Conservation (phyloP, 176 grass and related monocot species). For the Rhynchospora pubera region DNA sequence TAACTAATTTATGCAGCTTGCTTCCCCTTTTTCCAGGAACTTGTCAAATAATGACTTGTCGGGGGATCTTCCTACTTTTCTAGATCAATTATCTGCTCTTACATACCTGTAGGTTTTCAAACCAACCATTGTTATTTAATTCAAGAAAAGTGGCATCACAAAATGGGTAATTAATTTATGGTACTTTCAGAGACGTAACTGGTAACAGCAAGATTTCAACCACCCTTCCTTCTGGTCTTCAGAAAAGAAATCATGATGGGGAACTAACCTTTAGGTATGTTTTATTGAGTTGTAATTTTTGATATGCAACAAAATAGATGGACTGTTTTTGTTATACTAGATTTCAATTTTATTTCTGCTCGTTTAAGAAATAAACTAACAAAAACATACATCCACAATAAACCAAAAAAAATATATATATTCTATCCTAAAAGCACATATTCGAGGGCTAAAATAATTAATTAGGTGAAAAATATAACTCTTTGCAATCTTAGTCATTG, state of each 20-base stretch:
- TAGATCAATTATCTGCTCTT: slow-evolving; percentile 27
- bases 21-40: slow-evolving; percentile 10
- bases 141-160: neutral
- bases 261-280: neutral
- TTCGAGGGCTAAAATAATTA: no score
- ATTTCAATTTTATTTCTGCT: no score
- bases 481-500: no score
- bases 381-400: no score
- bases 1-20: neutral
- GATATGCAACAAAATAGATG: no score
- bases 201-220: neutral
- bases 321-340: no score
- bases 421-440: no score
- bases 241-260: neutral
- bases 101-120: slow-evolving; percentile 29
- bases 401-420: no score
- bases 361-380: no score
- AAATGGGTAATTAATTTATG: neutral
- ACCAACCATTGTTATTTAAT: neutral
- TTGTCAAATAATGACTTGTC: slow-evolving; percentile 38
- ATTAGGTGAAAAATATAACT: no score
- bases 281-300: neutral
- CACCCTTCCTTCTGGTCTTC: slow-evolving; percentile 1
- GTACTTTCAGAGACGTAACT: neutral
- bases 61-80: slow-evolving; percentile 27